Evolutionary conservation across 305 asterid genomes (phyloP), one percentile per base, ranked within the genome.

Genomic region (Fraxinus ornus): DNA sequence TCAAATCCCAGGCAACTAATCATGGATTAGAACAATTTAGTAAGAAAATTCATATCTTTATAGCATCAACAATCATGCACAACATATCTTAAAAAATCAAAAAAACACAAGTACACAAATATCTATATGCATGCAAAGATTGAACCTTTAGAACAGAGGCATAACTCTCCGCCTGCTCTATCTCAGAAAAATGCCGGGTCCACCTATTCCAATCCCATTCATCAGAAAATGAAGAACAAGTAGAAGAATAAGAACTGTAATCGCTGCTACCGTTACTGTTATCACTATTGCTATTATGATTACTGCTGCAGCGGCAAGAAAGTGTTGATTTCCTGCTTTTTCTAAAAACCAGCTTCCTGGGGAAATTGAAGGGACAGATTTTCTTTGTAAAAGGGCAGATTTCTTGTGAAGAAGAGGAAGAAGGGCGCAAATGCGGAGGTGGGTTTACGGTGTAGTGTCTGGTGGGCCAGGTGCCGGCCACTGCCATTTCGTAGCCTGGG

Each of bases 181-280:
- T 92, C 86, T 93, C 98, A 33, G 94, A 84, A 85, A 95, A 94
- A 91, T 95, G 90, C 83, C 95, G 93, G 17, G 90, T 91, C 99
- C 99, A 95, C 82, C 90, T 84, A 80, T 90, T 94, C 99, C 99
- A 95, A 88, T 95, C 97, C 99, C 99, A 95, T 76, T 89, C 96
- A 3, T 88, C 80, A 37, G 83, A 39, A 4, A 90, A 86, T 1
- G 86, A 86, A 19, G 86, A 85, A 73, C 81, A 87, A 4, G 85
- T 76, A 36, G 90, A 83, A 76, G 89, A 85, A 21, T 83, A 77
- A 75, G 88, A 75, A 77, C 76, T 70, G 81, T 57, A 64, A 78
- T 78, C 75, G 75, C 62, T 74, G 76, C 88, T 80, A 76, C 71
- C 4, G 60, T 80, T 85, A 9, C 66, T 80, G 9, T 76, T 70